Base-by-base conservation (phyloP, 2,329 filamentous ascomycete genomes). In the Gyromitra esculenta region DNA sequence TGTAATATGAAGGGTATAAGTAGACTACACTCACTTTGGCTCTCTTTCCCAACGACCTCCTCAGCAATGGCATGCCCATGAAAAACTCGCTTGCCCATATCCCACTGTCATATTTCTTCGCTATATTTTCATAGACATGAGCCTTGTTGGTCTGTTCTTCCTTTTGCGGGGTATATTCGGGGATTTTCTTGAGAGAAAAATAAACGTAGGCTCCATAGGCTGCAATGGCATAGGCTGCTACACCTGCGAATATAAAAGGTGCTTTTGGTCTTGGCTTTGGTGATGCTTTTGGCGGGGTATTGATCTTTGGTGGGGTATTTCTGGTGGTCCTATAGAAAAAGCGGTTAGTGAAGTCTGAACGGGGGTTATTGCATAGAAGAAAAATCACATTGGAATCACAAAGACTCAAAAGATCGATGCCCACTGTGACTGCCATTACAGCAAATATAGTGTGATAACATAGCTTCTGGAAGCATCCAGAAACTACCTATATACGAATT, bases 21-120 rank as follows among this genome's bases (percentile, higher is more conserved):
- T 8, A 15, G 31, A 41, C 25, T 31, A 31, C n/a, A 73, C 76
- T 76, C 39, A 81, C 80, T 73, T 78, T 50, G 21, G 79, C 74
- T 37, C 78, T 78, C 56, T 77, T 79, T 9, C 78, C 77, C 59
- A 81, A 73, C 52, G 76, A 78, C 60, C 80, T 78, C 39, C 80
- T 78, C n/a, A 81, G 56, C 35, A 81, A 59, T n/a, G 79, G 74
- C 75, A 81, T 79, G 5, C 80, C 80, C 79, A 81, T 80, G 66
- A 77, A 80, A 39, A 79, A 79, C 60, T 81, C 80, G 31, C 79
- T 80, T 35, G 72, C 75, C 71, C 79, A 76, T 65, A 81, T 79
- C 48, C 75, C 78, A 1, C 69, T 77, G 69, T 81, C 80, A 76
- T 81, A 81, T 15, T 76, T 79, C 43, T 56, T 77, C 37, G 80